Conservation (phyloP, 169 alveolate genomes). For the Eimeria sp. region DNA sequence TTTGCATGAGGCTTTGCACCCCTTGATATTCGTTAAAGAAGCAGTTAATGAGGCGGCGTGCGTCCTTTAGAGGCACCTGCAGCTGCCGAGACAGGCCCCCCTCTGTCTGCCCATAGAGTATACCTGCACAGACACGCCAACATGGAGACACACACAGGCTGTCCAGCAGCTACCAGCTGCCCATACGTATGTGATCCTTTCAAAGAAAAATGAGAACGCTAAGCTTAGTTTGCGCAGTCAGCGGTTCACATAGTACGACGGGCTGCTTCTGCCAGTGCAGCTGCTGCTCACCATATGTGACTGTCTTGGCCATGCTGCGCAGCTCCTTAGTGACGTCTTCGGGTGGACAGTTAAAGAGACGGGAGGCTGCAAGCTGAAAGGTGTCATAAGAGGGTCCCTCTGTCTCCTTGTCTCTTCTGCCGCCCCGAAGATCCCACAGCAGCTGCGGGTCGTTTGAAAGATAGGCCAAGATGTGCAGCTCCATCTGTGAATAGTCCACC, state of each 20-base stretch:
- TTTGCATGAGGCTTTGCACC: slow-evolving; percentile 84
- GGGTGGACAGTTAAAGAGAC: slow-evolving; percentile 79
- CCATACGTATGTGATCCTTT: too few relatives aligned
- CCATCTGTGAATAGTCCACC: slow-evolving; percentile 88
- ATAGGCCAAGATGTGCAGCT: slow-evolving; percentile 87
- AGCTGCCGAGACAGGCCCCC: slow-evolving; percentile 86
- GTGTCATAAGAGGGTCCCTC: neutral
- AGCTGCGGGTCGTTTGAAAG: slow-evolving; percentile 84
- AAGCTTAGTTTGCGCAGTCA: too few relatives aligned
- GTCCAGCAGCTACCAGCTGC: neutral
- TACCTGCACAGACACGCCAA: slow-evolving; percentile 39
- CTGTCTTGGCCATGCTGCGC: slow-evolving; percentile 87
- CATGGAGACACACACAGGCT: neutral
- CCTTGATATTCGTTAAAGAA: slow-evolving; percentile 85
- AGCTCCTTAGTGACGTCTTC: slow-evolving; percentile 85
- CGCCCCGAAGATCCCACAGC: slow-evolving; percentile 76
- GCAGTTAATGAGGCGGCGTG: slow-evolving; percentile 82
- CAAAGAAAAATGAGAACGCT: too few relatives aligned
- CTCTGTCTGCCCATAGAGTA: slow-evolving; percentile 88
- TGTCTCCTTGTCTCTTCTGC: slow-evolving; percentile 34
- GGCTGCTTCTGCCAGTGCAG: neutral
- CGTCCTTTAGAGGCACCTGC: slow-evolving; percentile 83
- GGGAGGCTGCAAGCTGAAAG: slow-evolving; percentile 84
- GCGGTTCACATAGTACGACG: too few relatives aligned
- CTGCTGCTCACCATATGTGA: slow-evolving; percentile 84